Evolutionary conservation across 768 basidiomycete genomes (phyloP).

Genomic region (Naematelia encephala): DNA sequence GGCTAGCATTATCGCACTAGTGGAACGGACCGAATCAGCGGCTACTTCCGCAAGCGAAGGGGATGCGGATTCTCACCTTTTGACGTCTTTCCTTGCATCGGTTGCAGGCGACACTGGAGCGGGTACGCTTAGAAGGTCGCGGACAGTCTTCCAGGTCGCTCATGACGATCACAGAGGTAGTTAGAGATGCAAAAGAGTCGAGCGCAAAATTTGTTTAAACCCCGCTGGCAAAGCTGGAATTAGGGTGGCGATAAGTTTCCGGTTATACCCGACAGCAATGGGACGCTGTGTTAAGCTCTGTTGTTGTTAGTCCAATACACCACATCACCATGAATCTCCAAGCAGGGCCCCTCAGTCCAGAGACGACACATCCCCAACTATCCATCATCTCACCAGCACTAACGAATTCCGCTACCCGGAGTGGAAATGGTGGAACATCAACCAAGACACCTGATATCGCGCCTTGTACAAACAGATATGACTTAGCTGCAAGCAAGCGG

Average conservation of each 20-base stretch:
- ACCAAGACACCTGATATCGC: conserved; percentile 12
- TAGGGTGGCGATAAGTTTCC: too few species aligned
- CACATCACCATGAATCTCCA: too few species aligned
- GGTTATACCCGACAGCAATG: too few species aligned
- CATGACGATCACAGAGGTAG: background rate
- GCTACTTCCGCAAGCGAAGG: background rate
- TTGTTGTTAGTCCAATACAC: too few species aligned
- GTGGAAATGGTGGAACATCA: conserved; percentile 9
- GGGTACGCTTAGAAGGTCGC: conserved; percentile 2
- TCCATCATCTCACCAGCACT: conserved; percentile 7
- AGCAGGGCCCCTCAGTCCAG: background rate
- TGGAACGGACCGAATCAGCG: too few species aligned
- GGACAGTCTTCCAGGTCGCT: background rate
- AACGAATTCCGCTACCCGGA: background rate
- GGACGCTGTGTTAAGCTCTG: too few species aligned
- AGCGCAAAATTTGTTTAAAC: too few species aligned
- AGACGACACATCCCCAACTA: background rate
- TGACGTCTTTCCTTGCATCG: conserved; percentile 11
- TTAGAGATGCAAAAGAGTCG: background rate
- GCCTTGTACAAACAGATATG: background rate
- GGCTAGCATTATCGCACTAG: conserved; percentile 7
- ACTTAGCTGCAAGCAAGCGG: background rate
- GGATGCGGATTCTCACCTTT: conserved; percentile 7
- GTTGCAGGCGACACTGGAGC: conserved; percentile 9
- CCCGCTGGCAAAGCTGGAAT: too few species aligned